A percentile compares a stretch with the other conserved stretches of the same genome.
Evolutionary conservation across 331 rosid genomes (phyloP).

Genomic region (Ulmus americana): DNA sequence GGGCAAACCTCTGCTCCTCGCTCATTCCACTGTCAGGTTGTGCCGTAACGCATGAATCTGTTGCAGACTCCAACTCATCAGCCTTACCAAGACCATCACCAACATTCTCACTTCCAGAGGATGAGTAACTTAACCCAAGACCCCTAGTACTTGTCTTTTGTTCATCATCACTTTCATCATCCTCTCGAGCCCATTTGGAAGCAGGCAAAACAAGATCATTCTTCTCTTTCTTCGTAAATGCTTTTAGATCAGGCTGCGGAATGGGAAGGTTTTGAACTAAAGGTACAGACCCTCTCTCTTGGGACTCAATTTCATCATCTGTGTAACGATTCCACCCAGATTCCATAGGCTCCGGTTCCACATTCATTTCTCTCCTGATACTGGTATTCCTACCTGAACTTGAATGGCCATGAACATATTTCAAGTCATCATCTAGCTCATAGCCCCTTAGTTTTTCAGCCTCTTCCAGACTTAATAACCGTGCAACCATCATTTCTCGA

Average conservation of each 20-base stretch:
- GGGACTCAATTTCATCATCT: constrained; percentile 46
- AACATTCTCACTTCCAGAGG: constrained; percentile 94
- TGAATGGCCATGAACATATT: constrained; percentile 56
- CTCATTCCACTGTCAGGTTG: constrained; percentile 76
- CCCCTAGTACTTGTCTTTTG: constrained; percentile 55
- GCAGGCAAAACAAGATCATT: constrained; percentile 75
- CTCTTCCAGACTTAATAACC: constrained; percentile 92
- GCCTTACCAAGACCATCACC: constrained; percentile 56
- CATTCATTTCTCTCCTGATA: constrained; percentile 46
- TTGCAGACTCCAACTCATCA: constrained; percentile 66
- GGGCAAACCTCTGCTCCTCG: constrained; percentile 79
- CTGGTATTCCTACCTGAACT: constrained; percentile 61
- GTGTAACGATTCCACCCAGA: constrained; percentile 65
- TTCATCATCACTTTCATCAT: constrained; percentile 88
- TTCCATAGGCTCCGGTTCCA: constrained; percentile 59
- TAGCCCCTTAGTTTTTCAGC: constrained; percentile 85
- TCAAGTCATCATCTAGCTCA: constrained; percentile 81
- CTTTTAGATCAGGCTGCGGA: constrained; percentile 70
- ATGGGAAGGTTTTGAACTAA: constrained; percentile 52
- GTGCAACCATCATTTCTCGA: constrained; percentile 93
- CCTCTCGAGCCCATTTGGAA: constrained; percentile 99
- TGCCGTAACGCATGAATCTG: constrained; percentile 48
- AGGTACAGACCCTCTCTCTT: constrained; percentile 50
- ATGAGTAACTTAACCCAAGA: constrained; percentile 81
- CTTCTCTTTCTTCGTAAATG: constrained; percentile 64